Base-by-base conservation (phyloP, 441 rosid species). In the Macaranga tanarius region DNA sequence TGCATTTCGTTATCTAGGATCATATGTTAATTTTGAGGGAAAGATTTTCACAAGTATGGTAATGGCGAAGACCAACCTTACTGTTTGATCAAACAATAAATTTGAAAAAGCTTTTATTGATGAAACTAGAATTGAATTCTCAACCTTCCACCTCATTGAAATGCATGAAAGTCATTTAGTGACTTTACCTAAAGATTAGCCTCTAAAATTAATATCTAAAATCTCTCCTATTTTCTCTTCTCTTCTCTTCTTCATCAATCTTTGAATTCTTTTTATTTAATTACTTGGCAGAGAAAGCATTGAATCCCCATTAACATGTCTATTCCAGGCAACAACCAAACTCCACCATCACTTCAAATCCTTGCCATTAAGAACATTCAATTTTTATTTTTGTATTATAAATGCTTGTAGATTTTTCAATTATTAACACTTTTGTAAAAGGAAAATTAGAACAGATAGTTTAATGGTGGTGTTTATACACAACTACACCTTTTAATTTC, bases 331-430 rank as follows among this genome's bases (percentile, higher is more conserved):
- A 62, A 62, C 31, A 28, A 28, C 31, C 31, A 17, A 34, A 34
- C 22, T 62, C 25, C 48, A 34, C 47, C 48, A 8, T 15, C 40
- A 59, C 63, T 59, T 59, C 63, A 25, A 59, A 12, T 59, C 28
- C 63, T 59, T 62, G 48, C 48, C 48, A 38, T 62, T 62, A 62
- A 34, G 48, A 62, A 38, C 66, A 62, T 62, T 62, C 66, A 62
- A 59, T 8, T 62, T 62, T 62, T 3, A 1, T 28, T 28, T 3
- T 28, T 28, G 3, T 28, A 28, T 11, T 31, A 34, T 61, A 1
- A 50, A 50, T 50, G 54, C 19, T 13, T 19, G 56, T 0, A 28
- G 1, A 40, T 52, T 52, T n/a, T 52, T 52, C 57, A 52, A 19
- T 19, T 52, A 19, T 19, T 52, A 52, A 20, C 8, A 17, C 17